phyloP scores from a whole-genome alignment of 1,284 basidiomycete genomes.

The Sparassis latifolia region DNA sequence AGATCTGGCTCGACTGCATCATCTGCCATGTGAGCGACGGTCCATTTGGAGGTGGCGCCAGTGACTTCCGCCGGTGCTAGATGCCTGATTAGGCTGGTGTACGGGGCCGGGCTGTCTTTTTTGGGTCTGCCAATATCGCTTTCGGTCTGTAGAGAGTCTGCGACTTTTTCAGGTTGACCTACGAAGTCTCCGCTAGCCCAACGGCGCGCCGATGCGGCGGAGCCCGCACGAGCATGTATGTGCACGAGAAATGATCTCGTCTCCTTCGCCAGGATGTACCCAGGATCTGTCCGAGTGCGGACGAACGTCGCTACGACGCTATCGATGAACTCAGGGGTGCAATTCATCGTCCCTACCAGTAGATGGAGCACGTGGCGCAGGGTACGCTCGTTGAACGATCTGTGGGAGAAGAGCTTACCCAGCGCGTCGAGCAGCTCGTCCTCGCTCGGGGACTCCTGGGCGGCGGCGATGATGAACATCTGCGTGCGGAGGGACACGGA shows the following conservation, averaged over 20 bases:
- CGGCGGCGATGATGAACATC: slow-evolving; percentile 30
- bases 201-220: slow-evolving; percentile 26
- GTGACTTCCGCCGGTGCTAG: slow-evolving; percentile 27
- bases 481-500: slow-evolving; percentile 32
- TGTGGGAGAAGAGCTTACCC: slow-evolving; percentile 23
- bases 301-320: slow-evolving; percentile 32
- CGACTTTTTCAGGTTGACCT: too few relatives aligned
- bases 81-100: slow-evolving; percentile 33
- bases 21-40: slow-evolving; percentile 34
- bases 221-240: slow-evolving; percentile 28
- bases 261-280: slow-evolving; percentile 25
- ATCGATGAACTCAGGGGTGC: slow-evolving; percentile 25
- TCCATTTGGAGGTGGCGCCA: slow-evolving; percentile 25
- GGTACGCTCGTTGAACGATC: slow-evolving; percentile 30
- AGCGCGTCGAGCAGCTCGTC: slow-evolving; percentile 21
- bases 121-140: slow-evolving; percentile 14
- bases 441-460: slow-evolving; percentile 8
- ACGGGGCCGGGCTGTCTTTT: slow-evolving; percentile 19
- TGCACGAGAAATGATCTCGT: slow-evolving; percentile 33
- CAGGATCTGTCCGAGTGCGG: slow-evolving; percentile 22
- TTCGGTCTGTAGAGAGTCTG: slow-evolving; percentile 17
- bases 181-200: slow-evolving; percentile 18
- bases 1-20: slow-evolving; percentile 32
- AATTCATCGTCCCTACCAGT: slow-evolving; percentile 27
- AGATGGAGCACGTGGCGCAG: slow-evolving; percentile 35